A percentile compares a stretch with the other conserved stretches of the same genome.
phyloP scores from a whole-genome alignment of 2,329 filamentous ascomycete genomes.

The Fusarium caatingaense region DNA sequence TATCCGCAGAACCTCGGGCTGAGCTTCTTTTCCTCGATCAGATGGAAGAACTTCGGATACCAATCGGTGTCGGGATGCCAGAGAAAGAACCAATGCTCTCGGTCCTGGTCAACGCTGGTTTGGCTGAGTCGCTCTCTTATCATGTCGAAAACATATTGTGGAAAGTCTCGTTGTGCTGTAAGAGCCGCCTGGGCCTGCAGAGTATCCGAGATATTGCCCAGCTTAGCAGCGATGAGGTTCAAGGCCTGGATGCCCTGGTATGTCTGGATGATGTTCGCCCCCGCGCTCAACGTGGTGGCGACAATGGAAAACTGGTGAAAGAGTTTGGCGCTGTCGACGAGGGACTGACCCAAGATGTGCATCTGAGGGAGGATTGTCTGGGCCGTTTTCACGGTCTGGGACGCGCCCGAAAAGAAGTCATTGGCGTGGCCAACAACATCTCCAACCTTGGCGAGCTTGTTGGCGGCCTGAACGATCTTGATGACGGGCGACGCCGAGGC shows the following conservation, averaged over 20 bases:
- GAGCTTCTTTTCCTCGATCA: conserved; percentile 50
- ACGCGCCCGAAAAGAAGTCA: conserved; percentile 37
- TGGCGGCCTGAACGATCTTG: conserved; percentile 45
- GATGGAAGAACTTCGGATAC: conserved; percentile 55
- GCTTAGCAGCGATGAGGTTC: conserved; percentile 51
- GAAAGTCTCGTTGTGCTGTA: conserved; percentile 52
- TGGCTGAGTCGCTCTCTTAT: conserved; percentile 51
- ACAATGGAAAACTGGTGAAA: conserved; percentile 49
- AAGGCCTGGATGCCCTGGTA: conserved; percentile 53
- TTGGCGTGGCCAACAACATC: conserved; percentile 42
- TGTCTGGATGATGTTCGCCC: conserved; percentile 50
- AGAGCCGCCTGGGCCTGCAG: conserved; percentile 53
- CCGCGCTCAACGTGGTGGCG: conserved; percentile 49
- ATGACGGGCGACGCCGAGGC: conserved; percentile 31
- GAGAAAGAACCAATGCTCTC: conserved; percentile 55
- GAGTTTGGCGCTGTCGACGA: conserved; percentile 49
- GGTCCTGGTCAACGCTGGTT: conserved; percentile 46
- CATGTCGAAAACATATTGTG: conserved; percentile 53
- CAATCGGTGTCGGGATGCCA: conserved; percentile 57
- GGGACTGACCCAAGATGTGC: conserved; percentile 51
- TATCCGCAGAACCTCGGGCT: conserved; percentile 54
- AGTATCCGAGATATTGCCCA: conserved; percentile 49
- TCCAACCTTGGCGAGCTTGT: conserved; percentile 43
- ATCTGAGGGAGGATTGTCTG: conserved; percentile 48
- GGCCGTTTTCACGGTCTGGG: conserved; percentile 37